Base-by-base conservation (phyloP, 306 rosid genomes). In the Betula pendula region DNA sequence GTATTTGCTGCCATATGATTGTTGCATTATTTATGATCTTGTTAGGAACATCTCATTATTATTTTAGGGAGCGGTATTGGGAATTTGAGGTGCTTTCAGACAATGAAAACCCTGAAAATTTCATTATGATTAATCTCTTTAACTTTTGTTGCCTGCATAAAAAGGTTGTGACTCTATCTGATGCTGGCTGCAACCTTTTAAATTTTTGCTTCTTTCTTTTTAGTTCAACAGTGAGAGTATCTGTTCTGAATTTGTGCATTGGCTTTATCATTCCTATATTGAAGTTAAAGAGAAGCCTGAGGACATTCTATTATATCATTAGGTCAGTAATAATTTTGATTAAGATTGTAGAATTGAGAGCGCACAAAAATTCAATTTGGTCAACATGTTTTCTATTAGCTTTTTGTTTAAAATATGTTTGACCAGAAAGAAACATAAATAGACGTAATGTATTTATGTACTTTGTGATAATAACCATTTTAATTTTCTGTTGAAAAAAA, bases 1-100 rank as follows among this genome's bases (percentile, higher is more conserved):
- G 98, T 92, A 88, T 33, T 53, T 69, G 68, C 75, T 73, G 52
- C 67, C 71, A 60, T 49, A 47, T 71, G 56, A 5, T 67, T 82
- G 66, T 73, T 74, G 31, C 33, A 6, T 35, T 6, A 40, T 70
- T 55, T 24, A 13, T 47, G 53, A 49, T 14, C 60, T 81, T 63
- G 49, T 68, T 44, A 53, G 76, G 40, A 31, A 33, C 59, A 22
- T 29, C 20, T 59, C 49, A 27, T 43, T 66, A 69, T 70, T 68
- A 50, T 82, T 22, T 56, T 84, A 77, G 76, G 66, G 70, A 60
- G 68, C 70, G 73, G 35, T 29, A 69, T 53, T 71, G 63, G 69
- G 27, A 69, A 71, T 27, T 27, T 48, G 59, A 78, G 68, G 11
- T 51, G 47, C 20, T 74, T 16, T 70, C 11, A 45, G 44, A 55